A percentile compares a stretch with the other conserved stretches of the same genome.
phyloP scores from a whole-genome alignment of 108 stramenopile genomes.

The Nitzschia sp. region DNA sequence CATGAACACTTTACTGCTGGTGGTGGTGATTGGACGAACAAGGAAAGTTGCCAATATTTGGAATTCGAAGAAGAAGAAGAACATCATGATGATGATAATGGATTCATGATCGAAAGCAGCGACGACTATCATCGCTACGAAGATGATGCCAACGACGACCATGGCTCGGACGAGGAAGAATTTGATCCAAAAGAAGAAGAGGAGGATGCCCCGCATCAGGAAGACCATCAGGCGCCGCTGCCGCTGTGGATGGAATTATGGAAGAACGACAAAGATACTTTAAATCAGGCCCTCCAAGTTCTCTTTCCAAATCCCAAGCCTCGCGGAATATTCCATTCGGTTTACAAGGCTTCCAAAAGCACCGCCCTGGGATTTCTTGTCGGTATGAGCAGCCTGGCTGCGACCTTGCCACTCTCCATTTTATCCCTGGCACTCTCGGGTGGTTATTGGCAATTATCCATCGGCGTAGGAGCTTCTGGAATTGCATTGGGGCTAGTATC shows the following conservation, averaged over 20 bases:
- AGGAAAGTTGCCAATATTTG: no score
- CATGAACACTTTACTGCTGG: no score
- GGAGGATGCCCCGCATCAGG: no score
- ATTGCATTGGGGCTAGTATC: neutral
- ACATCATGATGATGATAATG: no score
- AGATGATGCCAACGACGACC: no score
- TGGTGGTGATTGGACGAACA: no score
- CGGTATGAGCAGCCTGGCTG: neutral
- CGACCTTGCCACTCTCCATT: neutral
- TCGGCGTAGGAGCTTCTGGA: neutral
- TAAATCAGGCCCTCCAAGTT: neutral
- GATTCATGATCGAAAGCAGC: no score
- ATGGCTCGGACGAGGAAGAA: no score
- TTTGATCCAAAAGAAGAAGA: no score
- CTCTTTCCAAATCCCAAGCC: neutral
- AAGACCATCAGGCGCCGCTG: neutral
- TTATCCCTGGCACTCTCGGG: neutral
- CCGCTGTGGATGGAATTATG: neutral
- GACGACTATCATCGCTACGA: no score
- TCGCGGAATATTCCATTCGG: neutral
- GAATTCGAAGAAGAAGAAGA: no score
- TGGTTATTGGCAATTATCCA: neutral
- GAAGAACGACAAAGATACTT: neutral
- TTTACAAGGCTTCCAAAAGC: neutral
- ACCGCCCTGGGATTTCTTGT: neutral